These are phyloP conservation scores for Stentor roeselii DNA, from an alignment of 73 alveolate species.

Conservation along the genomic window DNA sequence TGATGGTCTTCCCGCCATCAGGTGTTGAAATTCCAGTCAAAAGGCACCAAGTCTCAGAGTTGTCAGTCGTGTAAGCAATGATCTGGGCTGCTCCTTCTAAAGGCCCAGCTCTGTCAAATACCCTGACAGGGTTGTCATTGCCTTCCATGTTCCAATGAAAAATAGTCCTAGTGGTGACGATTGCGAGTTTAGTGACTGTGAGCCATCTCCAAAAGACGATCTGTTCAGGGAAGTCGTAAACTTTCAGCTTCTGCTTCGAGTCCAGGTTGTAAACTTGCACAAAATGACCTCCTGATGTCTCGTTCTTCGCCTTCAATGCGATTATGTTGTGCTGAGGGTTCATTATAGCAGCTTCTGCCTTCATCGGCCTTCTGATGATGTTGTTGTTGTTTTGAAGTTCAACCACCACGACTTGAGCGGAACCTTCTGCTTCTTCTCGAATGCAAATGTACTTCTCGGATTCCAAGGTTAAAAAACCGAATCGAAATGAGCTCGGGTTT, in stretches of 20 bases:
- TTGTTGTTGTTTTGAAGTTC: conserved; percentile 57
- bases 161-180: conserved; percentile 66
- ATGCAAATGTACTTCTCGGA: conserved; percentile 91
- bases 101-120: conserved; percentile 33
- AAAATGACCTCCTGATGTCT: conserved; percentile 49
- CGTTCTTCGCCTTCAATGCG: conserved; percentile 88
- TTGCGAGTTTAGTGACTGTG: conserved; percentile 58
- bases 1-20: conserved; percentile 67
- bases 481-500: conserved; percentile 73
- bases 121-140: conserved; percentile 32
- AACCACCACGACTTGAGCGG: conserved; percentile 31
- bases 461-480: conserved; percentile 87
- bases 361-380: conserved; percentile 88
- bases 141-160: conserved; percentile 60
- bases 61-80: conserved; percentile 62
- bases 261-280: conserved; percentile 74
- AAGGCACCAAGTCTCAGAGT: conserved; percentile 73
- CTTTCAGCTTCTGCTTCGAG: conserved; percentile 67
- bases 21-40: conserved; percentile 70
- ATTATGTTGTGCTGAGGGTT: conserved; percentile 90
- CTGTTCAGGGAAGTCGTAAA: conserved; percentile 69
- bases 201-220: conserved; percentile 83
- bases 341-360: conserved; percentile 96
- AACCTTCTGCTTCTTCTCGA: conserved; percentile 71
- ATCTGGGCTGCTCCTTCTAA: conserved; percentile 45